Base-by-base conservation (phyloP, 139 green algal genomes). In the Spirogloea muscicola region DNA sequence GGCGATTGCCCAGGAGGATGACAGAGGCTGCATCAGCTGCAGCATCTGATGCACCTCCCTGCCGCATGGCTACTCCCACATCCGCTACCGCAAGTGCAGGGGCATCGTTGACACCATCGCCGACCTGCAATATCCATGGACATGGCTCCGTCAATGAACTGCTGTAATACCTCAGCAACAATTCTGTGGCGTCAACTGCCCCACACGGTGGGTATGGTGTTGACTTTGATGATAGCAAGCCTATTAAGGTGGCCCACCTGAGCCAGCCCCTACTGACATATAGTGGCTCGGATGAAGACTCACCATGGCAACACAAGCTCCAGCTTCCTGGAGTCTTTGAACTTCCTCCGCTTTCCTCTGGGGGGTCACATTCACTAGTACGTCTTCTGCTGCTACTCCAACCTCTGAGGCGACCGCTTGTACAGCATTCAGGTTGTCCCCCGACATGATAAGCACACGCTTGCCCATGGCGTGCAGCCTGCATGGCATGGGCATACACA, bases 41-140 rank as follows among this genome's bases (percentile, higher is more conserved):
- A 48, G 86, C 87, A 29, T 88, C 87, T 0, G 3, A 60, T 36
- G 27, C 31, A 33, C 86, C 84, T 55, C 88, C 87, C n/a, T 73
- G 66, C 13, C 62, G 72, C 59, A 94, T 68, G 9, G 89, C 90
- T 6, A 95, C 81, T 34, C 91, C 91, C 58, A 95, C 89, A 52
- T 87, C 73, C 3, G 92, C 89, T 1, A 84, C 85, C 9, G 89
- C 90, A 34, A 97, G 84, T 0, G 93, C 93, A 0, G 91, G 88
- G 0, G 93, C 89, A 76, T 98, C 93, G 77, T 98, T 98, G 34
- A 97, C 88, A 61, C 93, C 93, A 52, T 98, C 93, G 0, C 92
- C 92, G 2, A 96, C 89, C 91, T 78, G 69, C n/a, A n/a, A n/a
- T n/a, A n/a, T n/a, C n/a, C n/a, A n/a, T n/a, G n/a, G n/a, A n/a